phyloP scores from a whole-genome alignment of 306 rosid genomes.

The Datisca glomerata region DNA sequence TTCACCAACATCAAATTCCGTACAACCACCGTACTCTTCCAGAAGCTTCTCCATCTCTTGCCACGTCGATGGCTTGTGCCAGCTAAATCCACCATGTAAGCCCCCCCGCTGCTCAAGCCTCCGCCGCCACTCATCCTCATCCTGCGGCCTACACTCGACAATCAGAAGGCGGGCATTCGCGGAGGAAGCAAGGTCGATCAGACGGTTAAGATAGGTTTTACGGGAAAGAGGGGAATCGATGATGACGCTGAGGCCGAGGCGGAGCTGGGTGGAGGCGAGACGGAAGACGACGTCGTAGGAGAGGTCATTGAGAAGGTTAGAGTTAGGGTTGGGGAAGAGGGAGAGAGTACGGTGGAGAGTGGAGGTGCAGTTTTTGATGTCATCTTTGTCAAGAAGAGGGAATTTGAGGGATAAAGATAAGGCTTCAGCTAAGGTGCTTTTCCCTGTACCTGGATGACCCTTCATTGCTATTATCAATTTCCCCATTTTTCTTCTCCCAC shows the following conservation, averaged over 20 bases:
- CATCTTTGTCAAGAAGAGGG: conserved; percentile 16
- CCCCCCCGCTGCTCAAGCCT: conserved; percentile 10
- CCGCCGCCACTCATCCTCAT: conserved; percentile 11
- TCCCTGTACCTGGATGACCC: conserved; percentile 13
- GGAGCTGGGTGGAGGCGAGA: conserved; percentile 13
- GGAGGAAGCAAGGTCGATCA: conserved; percentile 7
- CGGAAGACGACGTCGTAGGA: conserved; percentile 17
- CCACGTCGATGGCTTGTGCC: conserved; percentile 15
- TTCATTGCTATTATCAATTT: conserved; percentile 12
- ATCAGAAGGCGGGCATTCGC: conserved; percentile 9
- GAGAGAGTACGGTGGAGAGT: conserved; percentile 4
- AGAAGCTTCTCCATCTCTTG: conserved; percentile 11
- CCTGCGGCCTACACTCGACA: conserved; percentile 11
- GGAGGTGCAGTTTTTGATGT: conserved; percentile 14
- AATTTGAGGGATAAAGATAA: conserved; percentile 4
- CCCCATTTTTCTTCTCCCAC: neutral
- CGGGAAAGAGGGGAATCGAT: conserved; percentile 16
- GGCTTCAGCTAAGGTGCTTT: conserved; percentile 9
- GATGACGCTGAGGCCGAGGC: conserved; percentile 15
- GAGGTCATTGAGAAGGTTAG: conserved; percentile 9
- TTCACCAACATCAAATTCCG: conserved; percentile 10
- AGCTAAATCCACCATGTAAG: neutral
- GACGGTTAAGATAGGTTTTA: conserved; percentile 1
- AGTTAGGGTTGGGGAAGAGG: neutral
- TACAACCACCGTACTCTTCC: conserved; percentile 7